Base-by-base conservation (phyloP, 2,329 filamentous ascomycete genomes). In the Xylaria sp. region DNA sequence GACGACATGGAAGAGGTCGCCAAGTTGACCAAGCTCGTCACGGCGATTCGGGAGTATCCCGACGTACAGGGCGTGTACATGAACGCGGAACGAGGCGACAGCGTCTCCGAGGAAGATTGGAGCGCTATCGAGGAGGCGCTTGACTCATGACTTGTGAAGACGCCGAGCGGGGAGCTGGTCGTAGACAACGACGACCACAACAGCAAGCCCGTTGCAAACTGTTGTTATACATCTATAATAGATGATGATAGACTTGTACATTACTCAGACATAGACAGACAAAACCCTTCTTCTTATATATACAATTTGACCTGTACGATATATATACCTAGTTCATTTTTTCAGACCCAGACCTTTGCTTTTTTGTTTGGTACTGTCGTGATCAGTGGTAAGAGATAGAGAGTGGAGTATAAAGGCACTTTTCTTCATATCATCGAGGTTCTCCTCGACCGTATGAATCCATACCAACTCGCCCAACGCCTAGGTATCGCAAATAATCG, bases 21-120 rank as follows among this genome's bases (percentile, higher is more conserved):
- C 54, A 76, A 78, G 16, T 76, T 97, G 34, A 78, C 79, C 49
- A 77, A 81, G 3, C 82, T 95, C 34, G 68, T 86, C 18, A 78
- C 82, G 10, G 75, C 77, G 5, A 67, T 91, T 39, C 81, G 85
- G 59, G 89, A 93, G 54, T 81, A 89, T 58, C 75, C 83, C 0
- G 89, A 89, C 63, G 85, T 96, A 48, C 90, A 91, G 69, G 89
- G 86, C 37, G 80, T 97, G 47, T 96, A 92, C 68, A 79, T 87
- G 68, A 97, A 97, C 65, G 76, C 80, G 47, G 72, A 76, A 18
- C 78, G 77, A 66, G 84, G 84, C 19, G 70, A 69, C 4, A 30
- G 23, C 7, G 71, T 84, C 47, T 68, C 74, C 1, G 81, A 85
- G 42, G 81, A 82, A 11, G 69, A 76, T 10, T 87, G 84, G 84